Conservation (phyloP, 345 rosid genomes). For the Excoecaria agallocha region DNA sequence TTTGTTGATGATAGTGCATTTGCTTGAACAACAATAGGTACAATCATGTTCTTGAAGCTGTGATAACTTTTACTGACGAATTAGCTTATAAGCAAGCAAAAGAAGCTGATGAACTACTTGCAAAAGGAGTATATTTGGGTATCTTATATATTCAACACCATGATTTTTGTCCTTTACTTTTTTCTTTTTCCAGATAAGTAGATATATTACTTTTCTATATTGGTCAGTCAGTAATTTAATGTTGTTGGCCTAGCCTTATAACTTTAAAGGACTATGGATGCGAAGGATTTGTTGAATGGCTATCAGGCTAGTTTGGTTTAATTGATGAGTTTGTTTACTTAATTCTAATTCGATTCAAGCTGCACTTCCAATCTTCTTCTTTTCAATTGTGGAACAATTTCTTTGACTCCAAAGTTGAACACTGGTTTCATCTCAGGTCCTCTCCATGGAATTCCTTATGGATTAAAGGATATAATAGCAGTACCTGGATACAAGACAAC, state of each 20-base stretch:
- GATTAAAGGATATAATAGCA: conserved; percentile 74
- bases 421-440: conserved; percentile 50
- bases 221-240: neutral
- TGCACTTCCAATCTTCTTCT: neutral
- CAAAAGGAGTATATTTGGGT: conserved; percentile 78
- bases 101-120: conserved; percentile 76
- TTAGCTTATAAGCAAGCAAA: conserved; percentile 79
- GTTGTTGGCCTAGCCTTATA: neutral
- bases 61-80: conserved; percentile 70
- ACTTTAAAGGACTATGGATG: neutral
- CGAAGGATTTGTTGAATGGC: neutral
- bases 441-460: conserved; percentile 90
- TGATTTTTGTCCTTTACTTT: neutral
- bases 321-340: neutral
- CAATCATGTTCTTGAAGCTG: conserved; percentile 68
- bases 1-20: conserved; percentile 10
- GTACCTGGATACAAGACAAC: conserved; percentile 82
- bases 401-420: neutral
- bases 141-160: neutral
- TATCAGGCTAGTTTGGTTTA: neutral
- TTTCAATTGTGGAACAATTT: conserved; percentile 1
- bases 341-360: neutral
- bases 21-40: conserved; percentile 43
- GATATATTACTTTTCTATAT: neutral
- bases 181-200: neutral